A percentile compares a stretch with the other conserved stretches of the same genome.
phyloP scores from a whole-genome alignment of 2,329 filamentous ascomycete genomes.

The Emergomyces africanus region DNA sequence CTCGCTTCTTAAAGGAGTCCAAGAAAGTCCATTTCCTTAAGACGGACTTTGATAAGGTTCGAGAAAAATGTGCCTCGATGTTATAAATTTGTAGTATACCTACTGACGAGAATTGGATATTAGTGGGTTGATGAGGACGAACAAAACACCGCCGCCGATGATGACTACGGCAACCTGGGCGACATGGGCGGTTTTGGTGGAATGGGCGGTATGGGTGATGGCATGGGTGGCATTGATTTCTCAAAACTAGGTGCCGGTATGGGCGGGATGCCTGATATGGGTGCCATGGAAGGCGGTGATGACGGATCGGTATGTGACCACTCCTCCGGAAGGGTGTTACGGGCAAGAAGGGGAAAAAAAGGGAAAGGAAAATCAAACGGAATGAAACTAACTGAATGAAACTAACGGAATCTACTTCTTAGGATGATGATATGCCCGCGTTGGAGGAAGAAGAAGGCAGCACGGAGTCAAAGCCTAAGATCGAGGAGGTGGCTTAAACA shows the following conservation, averaged over 20 bases:
- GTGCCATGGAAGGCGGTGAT: slow-evolving; percentile 25
- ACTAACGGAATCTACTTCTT: slow-evolving; percentile 15
- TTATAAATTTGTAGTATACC: background rate
- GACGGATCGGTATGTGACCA: slow-evolving; percentile 13
- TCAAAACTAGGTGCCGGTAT: slow-evolving; percentile 66
- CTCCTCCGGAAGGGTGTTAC: background rate
- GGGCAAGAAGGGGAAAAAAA: no score
- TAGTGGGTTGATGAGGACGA: slow-evolving; percentile 96
- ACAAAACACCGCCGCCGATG: slow-evolving; percentile 78
- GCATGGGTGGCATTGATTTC: slow-evolving; percentile 85
- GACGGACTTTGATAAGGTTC: slow-evolving; percentile 94
- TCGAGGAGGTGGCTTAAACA: slow-evolving; percentile 14
- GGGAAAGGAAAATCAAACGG: background rate
- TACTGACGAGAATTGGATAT: background rate
- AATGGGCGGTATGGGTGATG: slow-evolving; percentile 32
- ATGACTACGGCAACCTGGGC: slow-evolving; percentile 51
- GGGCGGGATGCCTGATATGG: slow-evolving; percentile 32
- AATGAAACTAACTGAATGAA: no score
- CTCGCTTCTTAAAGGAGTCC: slow-evolving; percentile 76
- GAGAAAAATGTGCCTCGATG: slow-evolving; percentile 12
- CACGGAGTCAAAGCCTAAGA: slow-evolving; percentile 23
- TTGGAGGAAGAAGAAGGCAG: slow-evolving; percentile 52
- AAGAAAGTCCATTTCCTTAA: slow-evolving; percentile 93
- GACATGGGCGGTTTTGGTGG: slow-evolving; percentile 36
- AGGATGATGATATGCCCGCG: slow-evolving; percentile 74